Conservation (phyloP, 1,284 basidiomycete genomes). For the Takashimella tepidaria region DNA sequence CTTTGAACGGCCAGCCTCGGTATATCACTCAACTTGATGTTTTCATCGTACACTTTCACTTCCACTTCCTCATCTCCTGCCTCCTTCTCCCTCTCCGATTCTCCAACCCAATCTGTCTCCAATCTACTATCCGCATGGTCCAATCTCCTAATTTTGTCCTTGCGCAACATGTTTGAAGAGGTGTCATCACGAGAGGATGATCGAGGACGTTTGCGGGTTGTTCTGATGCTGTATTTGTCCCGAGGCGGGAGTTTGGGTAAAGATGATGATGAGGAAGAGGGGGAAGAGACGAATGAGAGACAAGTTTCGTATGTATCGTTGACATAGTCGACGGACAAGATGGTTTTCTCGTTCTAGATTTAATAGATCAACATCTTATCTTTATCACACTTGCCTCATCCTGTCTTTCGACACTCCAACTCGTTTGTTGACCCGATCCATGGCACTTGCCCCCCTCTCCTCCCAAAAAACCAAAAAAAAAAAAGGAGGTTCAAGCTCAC, state of each 20-base stretch:
- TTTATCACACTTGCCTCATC: too few relatives aligned
- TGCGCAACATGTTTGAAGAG: too few relatives aligned
- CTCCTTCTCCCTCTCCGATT: too few relatives aligned
- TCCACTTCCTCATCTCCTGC: conserved; percentile 19
- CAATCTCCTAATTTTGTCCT: too few relatives aligned
- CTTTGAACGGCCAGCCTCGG: conserved; percentile 33
- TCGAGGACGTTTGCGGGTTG: conserved; percentile 4
- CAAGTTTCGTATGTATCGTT: conserved; percentile 23
- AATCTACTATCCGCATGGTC: too few relatives aligned
- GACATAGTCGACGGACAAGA: conserved; percentile 30
- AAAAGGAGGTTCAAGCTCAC: conserved; percentile 2
- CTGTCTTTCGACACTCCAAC: too few relatives aligned
- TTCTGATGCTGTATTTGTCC: conserved; percentile 16
- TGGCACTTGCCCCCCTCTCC: too few relatives aligned
- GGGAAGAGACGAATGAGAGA: conserved; percentile 18
- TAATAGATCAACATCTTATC: too few relatives aligned
- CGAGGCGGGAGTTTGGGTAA: conserved; percentile 14
- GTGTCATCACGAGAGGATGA: too few relatives aligned
- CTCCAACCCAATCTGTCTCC: too few relatives aligned
- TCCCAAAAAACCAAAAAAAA: too few relatives aligned
- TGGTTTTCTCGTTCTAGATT: conserved; percentile 19
- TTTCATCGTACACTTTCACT: conserved; percentile 24
- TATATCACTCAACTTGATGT: conserved; percentile 34
- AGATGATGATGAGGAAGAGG: neutral
- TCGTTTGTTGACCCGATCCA: too few relatives aligned